Conservation (phyloP, 768 basidiomycete genomes). For the Gautieria morchelliformis region DNA sequence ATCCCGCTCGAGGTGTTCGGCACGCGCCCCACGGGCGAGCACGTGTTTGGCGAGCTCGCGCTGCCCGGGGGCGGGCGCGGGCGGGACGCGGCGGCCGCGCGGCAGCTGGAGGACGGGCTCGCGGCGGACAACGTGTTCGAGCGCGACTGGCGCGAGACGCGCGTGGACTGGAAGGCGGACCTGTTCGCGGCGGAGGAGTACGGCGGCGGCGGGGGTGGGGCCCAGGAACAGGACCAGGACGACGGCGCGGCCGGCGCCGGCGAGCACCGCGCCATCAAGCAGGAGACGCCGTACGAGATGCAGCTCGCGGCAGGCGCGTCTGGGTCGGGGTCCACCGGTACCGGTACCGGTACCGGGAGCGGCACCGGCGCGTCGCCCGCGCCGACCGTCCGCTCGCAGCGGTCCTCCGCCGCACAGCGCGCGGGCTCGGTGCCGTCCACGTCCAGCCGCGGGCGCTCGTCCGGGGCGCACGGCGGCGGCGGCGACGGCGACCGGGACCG, state of each 20-base stretch:
- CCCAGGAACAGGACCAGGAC: too few species aligned
- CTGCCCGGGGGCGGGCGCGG: slow-evolving; percentile 13
- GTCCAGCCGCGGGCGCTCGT: slow-evolving; percentile 26
- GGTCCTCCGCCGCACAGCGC: slow-evolving; percentile 21
- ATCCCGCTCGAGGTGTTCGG: slow-evolving; percentile 66
- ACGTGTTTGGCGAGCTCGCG: slow-evolving; percentile 24
- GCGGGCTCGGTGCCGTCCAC: slow-evolving; percentile 27
- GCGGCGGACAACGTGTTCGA: slow-evolving; percentile 55
- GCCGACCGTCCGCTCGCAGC: slow-evolving; percentile 39
- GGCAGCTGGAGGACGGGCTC: slow-evolving; percentile 59
- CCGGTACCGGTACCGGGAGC: too few species aligned
- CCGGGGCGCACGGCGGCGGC: slow-evolving; percentile 35
- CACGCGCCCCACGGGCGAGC: slow-evolving; percentile 56
- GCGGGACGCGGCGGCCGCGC: slow-evolving; percentile 33
- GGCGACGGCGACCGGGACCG: too few species aligned
- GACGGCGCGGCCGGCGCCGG: too few species aligned
- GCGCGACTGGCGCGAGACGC: slow-evolving; percentile 71
- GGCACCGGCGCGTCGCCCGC: slow-evolving; percentile 27
- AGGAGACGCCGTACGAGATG: slow-evolving; percentile 4
- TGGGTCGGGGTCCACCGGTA: too few species aligned
- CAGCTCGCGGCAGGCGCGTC: slow-evolving; percentile 25
- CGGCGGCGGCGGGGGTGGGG: too few species aligned
- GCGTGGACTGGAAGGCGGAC: slow-evolving; percentile 35
- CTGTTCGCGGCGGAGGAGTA: slow-evolving; percentile 17
- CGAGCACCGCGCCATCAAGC: too few species aligned